These are phyloP conservation scores for Colletotrichum sublineola DNA, from an alignment of 2,329 filamentous ascomycete species.

Conservation along the genomic window DNA sequence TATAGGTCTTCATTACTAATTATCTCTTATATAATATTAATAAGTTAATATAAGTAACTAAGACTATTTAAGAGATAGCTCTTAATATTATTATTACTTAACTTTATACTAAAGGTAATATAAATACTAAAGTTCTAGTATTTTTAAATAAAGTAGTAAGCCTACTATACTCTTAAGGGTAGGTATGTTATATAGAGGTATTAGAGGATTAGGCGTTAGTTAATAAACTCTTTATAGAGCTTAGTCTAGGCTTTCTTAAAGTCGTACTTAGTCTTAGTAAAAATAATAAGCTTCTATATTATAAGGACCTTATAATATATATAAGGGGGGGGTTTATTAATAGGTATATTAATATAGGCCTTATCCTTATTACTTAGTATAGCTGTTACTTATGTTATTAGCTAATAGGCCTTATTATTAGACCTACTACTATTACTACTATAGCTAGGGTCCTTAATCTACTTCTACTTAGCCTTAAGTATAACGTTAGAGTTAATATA, in stretches of 20 bases:
- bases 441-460: not conserved
- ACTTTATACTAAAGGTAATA: not conserved
- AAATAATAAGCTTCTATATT: not conserved
- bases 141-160: not conserved
- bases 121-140: not conserved
- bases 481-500: not conserved
- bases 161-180: not conserved
- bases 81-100: no score
- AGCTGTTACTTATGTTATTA: not conserved
- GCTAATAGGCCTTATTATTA: not conserved
- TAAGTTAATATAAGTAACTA: not conserved
- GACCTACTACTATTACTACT: not conserved
- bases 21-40: not conserved
- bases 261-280: no score
- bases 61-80: not conserved
- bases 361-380: not conserved
- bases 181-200: not conserved
- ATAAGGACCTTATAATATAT: not conserved
- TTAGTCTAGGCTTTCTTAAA: not conserved
- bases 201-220: not conserved
- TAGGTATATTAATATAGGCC: not conserved
- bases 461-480: not conserved
- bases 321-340: not conserved
- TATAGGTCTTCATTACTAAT: no score
- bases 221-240: slow-evolving; percentile 2